A percentile compares a stretch with the other conserved stretches of the same genome.
These are phyloP conservation scores for Micractinium sp. DNA, from an alignment of 139 green algal genomes.

Conservation along the genomic window DNA sequence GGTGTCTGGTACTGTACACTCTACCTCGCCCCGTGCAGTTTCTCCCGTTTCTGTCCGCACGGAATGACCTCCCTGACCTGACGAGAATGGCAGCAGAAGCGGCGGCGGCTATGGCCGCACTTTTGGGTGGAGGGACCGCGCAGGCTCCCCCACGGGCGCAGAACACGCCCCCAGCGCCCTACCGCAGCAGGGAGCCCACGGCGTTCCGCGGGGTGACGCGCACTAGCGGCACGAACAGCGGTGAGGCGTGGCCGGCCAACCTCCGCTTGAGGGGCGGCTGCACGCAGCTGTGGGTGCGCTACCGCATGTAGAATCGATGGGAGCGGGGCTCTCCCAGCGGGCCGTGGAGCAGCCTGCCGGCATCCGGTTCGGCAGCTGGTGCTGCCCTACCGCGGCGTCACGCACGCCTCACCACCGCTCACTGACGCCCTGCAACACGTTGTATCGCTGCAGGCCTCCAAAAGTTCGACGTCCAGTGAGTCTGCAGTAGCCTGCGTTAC, in stretches of 20 bases:
- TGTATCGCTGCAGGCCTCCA: neutral
- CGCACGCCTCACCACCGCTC: no score
- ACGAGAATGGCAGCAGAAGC: neutral
- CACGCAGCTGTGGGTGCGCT: no score
- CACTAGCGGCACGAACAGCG: constrained; percentile 24
- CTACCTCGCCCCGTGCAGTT: no score
- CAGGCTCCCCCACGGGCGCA: neutral
- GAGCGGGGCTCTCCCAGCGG: no score
- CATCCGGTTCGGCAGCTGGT: no score
- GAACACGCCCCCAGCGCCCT: neutral
- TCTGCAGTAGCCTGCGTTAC: neutral
- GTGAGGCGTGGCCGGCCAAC: neutral
- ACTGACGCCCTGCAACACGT: neutral
- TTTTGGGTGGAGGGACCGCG: neutral
- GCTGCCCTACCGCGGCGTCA: no score
- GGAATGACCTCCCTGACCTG: neutral
- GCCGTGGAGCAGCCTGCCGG: no score
- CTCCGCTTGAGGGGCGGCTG: neutral
- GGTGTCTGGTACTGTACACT: no score
- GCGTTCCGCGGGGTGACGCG: constrained; percentile 34
- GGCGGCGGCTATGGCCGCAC: neutral
- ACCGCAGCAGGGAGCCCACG: constrained; percentile 24
- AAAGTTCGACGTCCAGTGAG: constrained; percentile 48
- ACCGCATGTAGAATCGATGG: no score
- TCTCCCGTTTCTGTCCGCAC: no score